Conservation (phyloP, 192 early-diverging fungal genomes). For the Podochytrium sp. region DNA sequence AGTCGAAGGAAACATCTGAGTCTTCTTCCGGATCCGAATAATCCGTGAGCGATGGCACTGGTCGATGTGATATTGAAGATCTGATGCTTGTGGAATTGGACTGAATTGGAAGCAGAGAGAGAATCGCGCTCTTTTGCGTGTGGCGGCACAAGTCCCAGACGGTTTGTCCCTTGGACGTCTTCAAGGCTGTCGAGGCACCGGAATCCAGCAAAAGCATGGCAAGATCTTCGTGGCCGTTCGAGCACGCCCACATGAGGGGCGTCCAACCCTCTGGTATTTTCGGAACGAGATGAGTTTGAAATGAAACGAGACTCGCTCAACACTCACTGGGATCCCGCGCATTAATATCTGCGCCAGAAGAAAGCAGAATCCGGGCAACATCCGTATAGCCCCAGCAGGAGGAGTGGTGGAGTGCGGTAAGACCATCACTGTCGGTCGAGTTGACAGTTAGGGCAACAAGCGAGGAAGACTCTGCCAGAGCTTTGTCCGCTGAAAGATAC, state of each 20-base stretch:
- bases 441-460: constrained; percentile 73
- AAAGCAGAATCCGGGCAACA: constrained; percentile 71
- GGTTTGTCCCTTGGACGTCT: constrained; percentile 31
- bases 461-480: neutral
- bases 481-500: constrained; percentile 58
- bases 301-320: neutral
- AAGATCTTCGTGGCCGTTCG: constrained; percentile 78
- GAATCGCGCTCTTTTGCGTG: neutral
- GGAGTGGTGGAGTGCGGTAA: constrained; percentile 85
- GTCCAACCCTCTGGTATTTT: constrained; percentile 76
- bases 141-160: constrained; percentile 34
- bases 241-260: constrained; percentile 90
- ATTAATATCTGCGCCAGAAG: constrained; percentile 76
- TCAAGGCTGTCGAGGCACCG: constrained; percentile 63
- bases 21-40: neutral
- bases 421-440: constrained; percentile 83
- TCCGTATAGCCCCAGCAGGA: constrained; percentile 83
- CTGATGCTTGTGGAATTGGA: neutral
- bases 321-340: constrained; percentile 78
- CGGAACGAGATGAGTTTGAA: neutral
- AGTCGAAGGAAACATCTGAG: constrained; percentile 58
- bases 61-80: neutral
- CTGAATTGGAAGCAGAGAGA: neutral
- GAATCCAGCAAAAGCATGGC: constrained; percentile 75
- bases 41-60: neutral